phyloP scores from a whole-genome alignment of 768 basidiomycete genomes.

The Suillus brevipes region DNA sequence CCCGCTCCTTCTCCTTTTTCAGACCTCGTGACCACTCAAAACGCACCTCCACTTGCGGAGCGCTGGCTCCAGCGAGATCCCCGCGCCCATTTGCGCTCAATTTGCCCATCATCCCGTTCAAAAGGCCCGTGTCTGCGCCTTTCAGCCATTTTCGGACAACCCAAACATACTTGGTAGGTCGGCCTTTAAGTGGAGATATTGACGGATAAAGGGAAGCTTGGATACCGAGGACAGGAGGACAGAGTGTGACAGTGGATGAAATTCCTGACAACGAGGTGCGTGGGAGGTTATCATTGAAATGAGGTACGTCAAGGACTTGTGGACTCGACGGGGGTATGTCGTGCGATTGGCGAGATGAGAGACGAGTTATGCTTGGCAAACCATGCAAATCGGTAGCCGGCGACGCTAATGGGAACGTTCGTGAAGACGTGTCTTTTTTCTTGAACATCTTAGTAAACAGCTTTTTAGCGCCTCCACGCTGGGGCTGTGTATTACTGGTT shows the following conservation, averaged over 20 bases:
- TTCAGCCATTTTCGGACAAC: conserved; percentile 76
- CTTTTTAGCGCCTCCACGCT: conserved; percentile 48
- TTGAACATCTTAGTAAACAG: conserved; percentile 75
- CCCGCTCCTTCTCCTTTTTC: conserved; percentile 22
- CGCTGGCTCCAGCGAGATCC: conserved; percentile 20
- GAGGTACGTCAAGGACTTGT: conserved; percentile 12
- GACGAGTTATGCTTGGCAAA: not conserved
- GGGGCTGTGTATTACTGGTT: conserved; percentile 24
- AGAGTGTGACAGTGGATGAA: conserved; percentile 25
- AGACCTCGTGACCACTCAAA: conserved; percentile 72
- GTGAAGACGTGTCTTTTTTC: conserved; percentile 40
- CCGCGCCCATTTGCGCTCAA: conserved; percentile 30
- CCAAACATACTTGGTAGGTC: conserved; percentile 67
- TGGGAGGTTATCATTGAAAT: conserved; percentile 15
- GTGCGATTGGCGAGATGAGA: conserved; percentile 13
- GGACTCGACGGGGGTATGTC: conserved; percentile 16
- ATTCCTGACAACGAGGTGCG: conserved; percentile 14
- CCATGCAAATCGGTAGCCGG: conserved; percentile 25
- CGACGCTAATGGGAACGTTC: conserved; percentile 20
- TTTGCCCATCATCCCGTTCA: conserved; percentile 46
- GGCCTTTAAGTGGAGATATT: conserved; percentile 34
- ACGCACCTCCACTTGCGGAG: conserved; percentile 58
- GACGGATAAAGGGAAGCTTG: conserved; percentile 64
- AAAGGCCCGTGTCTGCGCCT: conserved; percentile 43
- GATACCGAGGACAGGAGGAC: conserved; percentile 62